Conservation (phyloP, 2,329 filamentous ascomycete species). For the Monilinia laxa region DNA sequence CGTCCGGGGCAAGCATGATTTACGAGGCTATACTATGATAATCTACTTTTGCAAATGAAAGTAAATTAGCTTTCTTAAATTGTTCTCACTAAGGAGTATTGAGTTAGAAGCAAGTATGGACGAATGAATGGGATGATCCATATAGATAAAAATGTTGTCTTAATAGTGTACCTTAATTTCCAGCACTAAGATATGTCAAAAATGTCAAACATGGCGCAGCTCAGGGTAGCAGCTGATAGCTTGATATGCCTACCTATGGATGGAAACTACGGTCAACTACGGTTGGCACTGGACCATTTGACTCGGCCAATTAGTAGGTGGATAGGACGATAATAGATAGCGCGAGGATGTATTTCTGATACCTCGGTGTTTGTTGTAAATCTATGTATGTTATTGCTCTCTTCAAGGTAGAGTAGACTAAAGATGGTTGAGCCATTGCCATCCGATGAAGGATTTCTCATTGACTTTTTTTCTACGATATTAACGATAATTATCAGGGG, state of each 20-base stretch:
- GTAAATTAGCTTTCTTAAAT: neutral
- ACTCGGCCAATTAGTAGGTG: constrained; percentile 10
- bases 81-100: neutral
- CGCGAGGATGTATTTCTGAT: neutral
- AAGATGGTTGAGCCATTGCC: constrained; percentile 1
- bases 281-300: constrained; percentile 5
- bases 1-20: neutral
- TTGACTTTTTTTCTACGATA: neutral
- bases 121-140: neutral
- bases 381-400: neutral
- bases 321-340: constrained; percentile 13
- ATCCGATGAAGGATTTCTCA: constrained; percentile 1
- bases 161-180: neutral
- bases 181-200: constrained; percentile 11
- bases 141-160: neutral
- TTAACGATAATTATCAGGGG: constrained; percentile 15
- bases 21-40: neutral
- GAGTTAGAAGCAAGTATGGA: neutral
- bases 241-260: neutral
- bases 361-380: neutral
- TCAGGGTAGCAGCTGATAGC: constrained; percentile 21
- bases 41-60: neutral
- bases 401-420: neutral
- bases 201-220: constrained; percentile 22
- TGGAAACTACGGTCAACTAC: neutral